phyloP scores from a whole-genome alignment of 371 early-diverging fungal genomes.

The Coemansia sp. region DNA sequence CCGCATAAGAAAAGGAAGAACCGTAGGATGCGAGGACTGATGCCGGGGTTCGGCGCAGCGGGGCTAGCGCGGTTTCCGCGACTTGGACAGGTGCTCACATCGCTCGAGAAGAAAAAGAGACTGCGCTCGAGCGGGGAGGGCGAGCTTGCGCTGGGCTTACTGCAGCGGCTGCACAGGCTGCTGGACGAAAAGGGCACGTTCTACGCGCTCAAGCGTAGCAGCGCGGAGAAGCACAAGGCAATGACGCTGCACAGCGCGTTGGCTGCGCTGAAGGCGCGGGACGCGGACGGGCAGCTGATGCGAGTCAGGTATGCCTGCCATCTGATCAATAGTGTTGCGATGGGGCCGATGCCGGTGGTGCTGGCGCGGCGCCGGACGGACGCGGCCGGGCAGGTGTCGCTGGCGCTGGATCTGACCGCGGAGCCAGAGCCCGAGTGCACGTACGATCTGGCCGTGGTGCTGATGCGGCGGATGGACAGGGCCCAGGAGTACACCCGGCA shows the following conservation, averaged over 20 bases:
- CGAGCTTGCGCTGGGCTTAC: neutral
- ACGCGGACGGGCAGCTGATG: neutral
- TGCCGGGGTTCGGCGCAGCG: slow-evolving; percentile 12
- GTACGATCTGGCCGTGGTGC: slow-evolving; percentile 2
- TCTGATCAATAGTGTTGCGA: neutral
- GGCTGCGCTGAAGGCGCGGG: neutral
- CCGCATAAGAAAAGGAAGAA: neutral
- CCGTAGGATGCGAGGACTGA: neutral
- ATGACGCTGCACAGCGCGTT: neutral
- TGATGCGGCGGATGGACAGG: neutral
- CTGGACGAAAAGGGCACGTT: neutral
- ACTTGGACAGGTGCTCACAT: slow-evolving; percentile 1
- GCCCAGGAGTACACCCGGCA: neutral
- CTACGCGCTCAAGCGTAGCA: neutral
- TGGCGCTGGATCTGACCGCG: slow-evolving; percentile 6
- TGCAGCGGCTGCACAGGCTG: neutral
- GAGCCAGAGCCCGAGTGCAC: neutral
- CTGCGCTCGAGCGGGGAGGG: neutral
- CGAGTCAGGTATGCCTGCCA: neutral
- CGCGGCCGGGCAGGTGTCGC: neutral
- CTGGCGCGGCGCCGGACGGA: slow-evolving; percentile 10
- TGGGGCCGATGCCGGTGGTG: neutral
- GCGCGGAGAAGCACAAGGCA: neutral
- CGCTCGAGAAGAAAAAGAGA: neutral
- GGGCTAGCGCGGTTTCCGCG: slow-evolving; percentile 26